Conservation (phyloP, 306 rosid genomes). For the Castanospermum australe region DNA sequence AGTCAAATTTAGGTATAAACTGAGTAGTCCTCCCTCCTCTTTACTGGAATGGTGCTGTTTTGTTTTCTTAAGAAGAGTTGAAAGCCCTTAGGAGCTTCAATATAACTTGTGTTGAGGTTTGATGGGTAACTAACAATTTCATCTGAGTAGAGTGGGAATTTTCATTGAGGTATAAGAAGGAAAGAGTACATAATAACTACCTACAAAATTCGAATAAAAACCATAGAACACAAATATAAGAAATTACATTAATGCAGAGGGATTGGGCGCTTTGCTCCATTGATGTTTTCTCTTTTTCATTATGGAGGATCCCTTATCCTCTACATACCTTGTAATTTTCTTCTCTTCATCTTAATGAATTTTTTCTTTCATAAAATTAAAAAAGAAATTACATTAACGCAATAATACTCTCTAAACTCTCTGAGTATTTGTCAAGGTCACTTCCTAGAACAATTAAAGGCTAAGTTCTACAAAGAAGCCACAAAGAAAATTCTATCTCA, state of each 20-base stretch:
- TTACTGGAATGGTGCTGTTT: not conserved
- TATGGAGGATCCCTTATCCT: too few relatives aligned
- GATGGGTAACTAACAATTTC: not conserved
- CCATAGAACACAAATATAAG: too few relatives aligned
- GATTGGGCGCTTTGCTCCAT: too few relatives aligned
- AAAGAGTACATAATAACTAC: not conserved
- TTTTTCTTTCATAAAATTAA: too few relatives aligned
- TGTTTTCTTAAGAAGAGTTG: too few relatives aligned
- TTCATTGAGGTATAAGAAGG: not conserved
- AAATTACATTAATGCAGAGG: not conserved
- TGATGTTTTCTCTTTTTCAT: too few relatives aligned
- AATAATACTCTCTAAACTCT: not conserved
- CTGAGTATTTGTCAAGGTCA: not conserved
- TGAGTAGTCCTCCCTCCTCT: not conserved
- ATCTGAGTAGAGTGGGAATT: too few relatives aligned
- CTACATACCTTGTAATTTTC: too few relatives aligned
- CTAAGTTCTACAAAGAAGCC: too few relatives aligned
- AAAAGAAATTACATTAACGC: not conserved
- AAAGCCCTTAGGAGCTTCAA: not conserved
- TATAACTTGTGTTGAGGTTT: not conserved
- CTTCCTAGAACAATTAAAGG: too few relatives aligned
- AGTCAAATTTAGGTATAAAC: too few relatives aligned
- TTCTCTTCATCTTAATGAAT: too few relatives aligned
- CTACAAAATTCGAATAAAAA: not conserved
- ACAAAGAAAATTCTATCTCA: not conserved